Conservation (phyloP, 2,329 filamentous ascomycete species). For the Coniochaeta sp. region DNA sequence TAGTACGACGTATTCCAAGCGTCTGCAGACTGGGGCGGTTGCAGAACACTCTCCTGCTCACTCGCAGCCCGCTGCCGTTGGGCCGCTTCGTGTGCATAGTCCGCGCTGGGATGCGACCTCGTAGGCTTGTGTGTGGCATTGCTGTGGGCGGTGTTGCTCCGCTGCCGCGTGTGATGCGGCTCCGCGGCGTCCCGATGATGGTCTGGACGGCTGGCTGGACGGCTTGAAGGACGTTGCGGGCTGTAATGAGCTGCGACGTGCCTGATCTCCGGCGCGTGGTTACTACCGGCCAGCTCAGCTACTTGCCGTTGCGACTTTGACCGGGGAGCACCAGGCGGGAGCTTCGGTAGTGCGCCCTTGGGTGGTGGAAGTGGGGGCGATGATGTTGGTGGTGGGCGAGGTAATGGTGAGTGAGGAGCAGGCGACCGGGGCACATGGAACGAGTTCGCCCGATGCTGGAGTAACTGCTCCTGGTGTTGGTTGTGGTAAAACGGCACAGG, state of each 20-base stretch:
- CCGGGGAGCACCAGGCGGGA: background rate
- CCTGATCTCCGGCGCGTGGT: background rate
- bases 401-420: background rate
- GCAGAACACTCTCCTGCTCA: background rate
- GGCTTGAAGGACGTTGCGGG: background rate
- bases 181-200: background rate
- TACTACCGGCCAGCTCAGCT: background rate
- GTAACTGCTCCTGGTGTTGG: slow-evolving; percentile 2
- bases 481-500: slow-evolving; percentile 1
- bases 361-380: slow-evolving; percentile 1
- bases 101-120: background rate
- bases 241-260: background rate
- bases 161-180: background rate
- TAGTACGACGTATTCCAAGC: background rate
- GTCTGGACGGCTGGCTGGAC: background rate
- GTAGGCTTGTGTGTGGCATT: background rate
- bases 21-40: background rate
- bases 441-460: background rate
- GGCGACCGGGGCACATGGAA: slow-evolving; percentile 1
- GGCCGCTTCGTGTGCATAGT: background rate
- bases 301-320: background rate
- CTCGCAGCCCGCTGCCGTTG: background rate
- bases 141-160: background rate
- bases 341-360: background rate
- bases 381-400: background rate